phyloP scores from a whole-genome alignment of 306 rosid genomes.

The Arachis hypogaea region DNA sequence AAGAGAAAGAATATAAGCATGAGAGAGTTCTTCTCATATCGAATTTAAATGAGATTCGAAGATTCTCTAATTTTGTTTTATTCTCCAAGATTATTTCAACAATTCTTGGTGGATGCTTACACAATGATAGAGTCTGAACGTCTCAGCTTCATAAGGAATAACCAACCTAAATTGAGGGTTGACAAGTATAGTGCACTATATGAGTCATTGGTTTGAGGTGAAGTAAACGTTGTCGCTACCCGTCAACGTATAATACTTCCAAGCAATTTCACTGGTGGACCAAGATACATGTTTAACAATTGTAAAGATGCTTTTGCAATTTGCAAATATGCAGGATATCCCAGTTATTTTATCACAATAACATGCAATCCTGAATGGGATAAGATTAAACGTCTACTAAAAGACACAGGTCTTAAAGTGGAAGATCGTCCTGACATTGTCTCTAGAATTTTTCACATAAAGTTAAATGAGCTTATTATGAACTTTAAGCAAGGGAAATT shows the following conservation, averaged over 20 bases:
- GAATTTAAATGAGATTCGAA: no score
- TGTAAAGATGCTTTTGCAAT: no score
- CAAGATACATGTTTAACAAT: no score
- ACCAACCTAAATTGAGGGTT: not conserved
- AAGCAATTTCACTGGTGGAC: not conserved
- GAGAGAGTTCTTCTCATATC: no score
- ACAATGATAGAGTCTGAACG: not conserved
- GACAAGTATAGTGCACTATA: not conserved
- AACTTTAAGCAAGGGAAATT: no score
- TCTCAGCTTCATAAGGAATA: not conserved
- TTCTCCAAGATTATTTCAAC: not conserved
- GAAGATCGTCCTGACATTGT: not conserved
- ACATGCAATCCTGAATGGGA: not conserved
- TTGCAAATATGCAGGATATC: no score
- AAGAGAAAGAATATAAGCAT: no score
- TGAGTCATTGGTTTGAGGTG: not conserved
- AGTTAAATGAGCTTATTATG: no score
- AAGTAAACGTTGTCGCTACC: not conserved
- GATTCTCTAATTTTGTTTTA: not conserved
- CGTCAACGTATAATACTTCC: not conserved
- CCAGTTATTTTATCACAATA: no score
- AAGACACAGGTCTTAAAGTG: not conserved
- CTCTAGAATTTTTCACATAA: no score
- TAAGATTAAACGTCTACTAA: no score
- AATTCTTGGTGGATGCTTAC: not conserved